phyloP scores from a whole-genome alignment of 768 basidiomycete genomes.

The Inosperma sp. region DNA sequence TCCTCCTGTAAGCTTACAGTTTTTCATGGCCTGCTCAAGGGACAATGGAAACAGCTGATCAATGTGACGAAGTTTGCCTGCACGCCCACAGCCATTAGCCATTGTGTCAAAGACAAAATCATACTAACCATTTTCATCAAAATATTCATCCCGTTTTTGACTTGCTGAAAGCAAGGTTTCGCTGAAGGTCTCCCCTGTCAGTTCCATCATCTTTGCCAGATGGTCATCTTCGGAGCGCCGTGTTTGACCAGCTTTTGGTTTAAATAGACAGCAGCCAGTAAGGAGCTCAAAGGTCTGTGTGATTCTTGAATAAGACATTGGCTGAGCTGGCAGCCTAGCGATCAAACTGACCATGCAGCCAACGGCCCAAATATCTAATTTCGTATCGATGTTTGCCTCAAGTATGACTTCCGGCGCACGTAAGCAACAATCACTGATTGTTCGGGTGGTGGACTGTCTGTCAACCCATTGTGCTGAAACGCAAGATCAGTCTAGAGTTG shows the following conservation, averaged over 20 bases:
- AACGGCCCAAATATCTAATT: conserved; percentile 26
- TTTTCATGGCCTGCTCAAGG: conserved; percentile 7
- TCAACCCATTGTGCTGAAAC: conserved; percentile 20
- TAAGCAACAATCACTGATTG: conserved; percentile 12
- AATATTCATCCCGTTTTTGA: conserved; percentile 4
- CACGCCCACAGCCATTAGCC: background rate
- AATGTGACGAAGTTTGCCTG: conserved; percentile 8
- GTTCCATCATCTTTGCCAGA: conserved; percentile 27
- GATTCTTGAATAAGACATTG: background rate
- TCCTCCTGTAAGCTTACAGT: conserved; percentile 3
- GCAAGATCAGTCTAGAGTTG: background rate
- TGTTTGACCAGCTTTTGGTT: conserved; percentile 14
- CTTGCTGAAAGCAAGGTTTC: conserved; percentile 14
- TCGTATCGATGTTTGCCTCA: conserved; percentile 16
- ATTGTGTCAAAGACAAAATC: background rate
- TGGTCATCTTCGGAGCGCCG: conserved; percentile 24
- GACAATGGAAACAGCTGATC: background rate
- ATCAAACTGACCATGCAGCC: conserved; percentile 21
- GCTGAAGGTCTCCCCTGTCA: conserved; percentile 23
- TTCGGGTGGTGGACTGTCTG: conserved; percentile 15
- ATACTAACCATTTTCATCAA: conserved; percentile 1
- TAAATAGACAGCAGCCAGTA: conserved; percentile 21
- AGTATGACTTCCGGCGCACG: conserved; percentile 26
- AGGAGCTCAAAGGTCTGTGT: conserved; percentile 23
- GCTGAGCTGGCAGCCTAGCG: background rate